phyloP scores from a whole-genome alignment of 1,139 yeast species.

The Blastobotrys elegans region DNA sequence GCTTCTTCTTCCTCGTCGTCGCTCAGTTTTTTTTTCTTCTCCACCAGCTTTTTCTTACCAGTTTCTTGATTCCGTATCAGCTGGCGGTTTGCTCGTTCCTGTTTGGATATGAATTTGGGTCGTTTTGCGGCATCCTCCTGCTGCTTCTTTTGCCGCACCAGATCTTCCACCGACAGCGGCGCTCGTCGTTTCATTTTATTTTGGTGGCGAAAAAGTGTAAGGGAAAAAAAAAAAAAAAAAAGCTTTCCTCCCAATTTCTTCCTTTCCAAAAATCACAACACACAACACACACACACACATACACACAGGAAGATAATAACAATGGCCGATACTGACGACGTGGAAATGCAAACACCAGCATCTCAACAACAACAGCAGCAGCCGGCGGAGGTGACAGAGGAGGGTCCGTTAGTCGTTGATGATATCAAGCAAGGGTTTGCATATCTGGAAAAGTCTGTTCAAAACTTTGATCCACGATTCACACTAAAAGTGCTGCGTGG shows the following conservation, averaged over 20 bases:
- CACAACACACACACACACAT: not conserved
- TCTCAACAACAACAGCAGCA: slow-evolving; percentile 6
- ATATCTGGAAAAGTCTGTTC: slow-evolving; percentile 64
- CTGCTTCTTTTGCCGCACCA: slow-evolving; percentile 28
- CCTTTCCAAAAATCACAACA: not conserved
- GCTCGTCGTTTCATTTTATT: slow-evolving; percentile 11
- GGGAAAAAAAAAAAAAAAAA: too few species aligned
- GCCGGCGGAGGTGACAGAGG: slow-evolving; percentile 12
- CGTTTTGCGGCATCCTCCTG: slow-evolving; percentile 29
- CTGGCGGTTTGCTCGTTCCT: slow-evolving; percentile 39
- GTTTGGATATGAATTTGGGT: slow-evolving; percentile 48
- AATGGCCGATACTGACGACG: slow-evolving; percentile 13
- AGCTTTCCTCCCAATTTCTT: not conserved
- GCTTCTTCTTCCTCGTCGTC: not conserved
- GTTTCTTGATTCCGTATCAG: too few species aligned
- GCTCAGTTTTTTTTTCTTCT: not conserved
- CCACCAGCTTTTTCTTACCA: not conserved
- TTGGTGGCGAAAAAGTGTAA: not conserved
- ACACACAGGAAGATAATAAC: not conserved
- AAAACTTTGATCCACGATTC: slow-evolving; percentile 79
- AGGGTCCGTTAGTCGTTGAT: slow-evolving; percentile 17
- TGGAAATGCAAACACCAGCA: slow-evolving; percentile 12
- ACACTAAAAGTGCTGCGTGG: slow-evolving; percentile 83
- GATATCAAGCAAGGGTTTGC: slow-evolving; percentile 53
- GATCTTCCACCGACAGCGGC: slow-evolving; percentile 43